These are phyloP conservation scores for Gymnopus androsaceus DNA, from an alignment of 1,284 basidiomycete genomes.

Conservation along the genomic window DNA sequence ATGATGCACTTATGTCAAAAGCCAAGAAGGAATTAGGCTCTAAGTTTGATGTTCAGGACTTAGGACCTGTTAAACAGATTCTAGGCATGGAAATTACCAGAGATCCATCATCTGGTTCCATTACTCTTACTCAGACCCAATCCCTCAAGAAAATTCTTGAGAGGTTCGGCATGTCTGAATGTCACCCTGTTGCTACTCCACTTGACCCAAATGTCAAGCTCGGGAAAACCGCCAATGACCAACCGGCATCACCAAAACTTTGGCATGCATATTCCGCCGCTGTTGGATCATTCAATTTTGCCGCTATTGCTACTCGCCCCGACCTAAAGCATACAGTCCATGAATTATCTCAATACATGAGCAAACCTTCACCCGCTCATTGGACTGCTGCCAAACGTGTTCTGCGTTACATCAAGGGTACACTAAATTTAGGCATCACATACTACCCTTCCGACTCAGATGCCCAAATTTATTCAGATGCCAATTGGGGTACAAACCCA, in stretches of 20 bases:
- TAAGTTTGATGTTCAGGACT: not conserved
- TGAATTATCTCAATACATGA: conserved; percentile 26
- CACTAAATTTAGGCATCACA: not conserved
- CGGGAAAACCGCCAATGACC: not conserved
- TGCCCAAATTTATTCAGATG: conserved; percentile 18
- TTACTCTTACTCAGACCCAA: conserved; percentile 20
- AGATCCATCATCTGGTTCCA: conserved; percentile 7
- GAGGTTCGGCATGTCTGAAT: conserved; percentile 16
- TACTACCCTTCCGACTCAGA: not conserved
- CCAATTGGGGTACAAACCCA: conserved; percentile 26
- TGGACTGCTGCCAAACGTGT: conserved; percentile 28
- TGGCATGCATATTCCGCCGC: not conserved
- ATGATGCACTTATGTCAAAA: not conserved
- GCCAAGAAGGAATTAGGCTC: not conserved
- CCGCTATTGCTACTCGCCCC: conserved; percentile 28
- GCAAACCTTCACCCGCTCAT: conserved; percentile 24
- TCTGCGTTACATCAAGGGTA: conserved; percentile 26
- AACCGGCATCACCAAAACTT: not conserved
- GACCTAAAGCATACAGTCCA: conserved; percentile 28
- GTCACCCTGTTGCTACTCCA: conserved; percentile 17
- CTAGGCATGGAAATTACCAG: conserved; percentile 19
- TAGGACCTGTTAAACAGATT: not conserved
- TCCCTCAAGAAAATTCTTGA: conserved; percentile 24
- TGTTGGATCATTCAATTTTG: conserved; percentile 27
- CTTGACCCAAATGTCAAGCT: conserved; percentile 11